phyloP scores from a whole-genome alignment of 495 filamentous ascomycete species.

The Aspergillus cavernicola region DNA sequence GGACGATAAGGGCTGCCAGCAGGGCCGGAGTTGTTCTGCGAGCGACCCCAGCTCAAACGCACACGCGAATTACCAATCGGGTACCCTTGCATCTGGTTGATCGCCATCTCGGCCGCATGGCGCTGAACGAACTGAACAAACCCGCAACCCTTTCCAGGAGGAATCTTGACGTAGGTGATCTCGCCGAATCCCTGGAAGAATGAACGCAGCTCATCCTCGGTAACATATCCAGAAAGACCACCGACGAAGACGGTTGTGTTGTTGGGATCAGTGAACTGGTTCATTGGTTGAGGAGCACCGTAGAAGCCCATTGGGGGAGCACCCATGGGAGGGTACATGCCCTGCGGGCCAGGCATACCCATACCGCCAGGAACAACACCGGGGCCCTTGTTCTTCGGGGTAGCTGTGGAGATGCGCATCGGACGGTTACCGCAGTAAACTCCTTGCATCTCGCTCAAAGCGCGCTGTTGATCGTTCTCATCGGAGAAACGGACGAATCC shows the following conservation, averaged over 20 bases:
- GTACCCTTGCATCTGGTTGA: constrained; percentile 99
- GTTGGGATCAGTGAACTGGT: constrained; percentile 99
- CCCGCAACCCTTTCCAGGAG: constrained; percentile 96
- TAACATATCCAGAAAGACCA: constrained; percentile 96
- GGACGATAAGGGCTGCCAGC: constrained; percentile 97
- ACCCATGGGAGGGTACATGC: constrained; percentile 64
- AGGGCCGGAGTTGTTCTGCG: constrained; percentile 97
- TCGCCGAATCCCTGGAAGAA: constrained; percentile 99
- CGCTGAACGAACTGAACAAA: constrained; percentile 99
- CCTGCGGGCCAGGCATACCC: constrained; percentile 48
- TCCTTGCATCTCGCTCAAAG: constrained; percentile 96
- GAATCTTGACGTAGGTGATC: constrained; percentile 99
- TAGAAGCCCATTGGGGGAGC: constrained; percentile 79
- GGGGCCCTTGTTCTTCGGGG: constrained; percentile 88
- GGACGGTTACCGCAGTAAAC: constrained; percentile 98
- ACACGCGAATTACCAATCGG: constrained; percentile 99
- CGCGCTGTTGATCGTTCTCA: constrained; percentile 90
- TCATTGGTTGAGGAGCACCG: constrained; percentile 90
- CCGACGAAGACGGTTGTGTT: constrained; percentile 99
- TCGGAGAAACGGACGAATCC: constrained; percentile 97
- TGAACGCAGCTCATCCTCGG: constrained; percentile 96
- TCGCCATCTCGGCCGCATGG: constrained; percentile 99
- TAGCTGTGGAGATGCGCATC: constrained; percentile 98
- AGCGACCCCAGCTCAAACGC: constrained; percentile 93
- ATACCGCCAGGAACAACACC: constrained; percentile 57